Evolutionary conservation across 129 eudicot genomes (phyloP).

Genomic region (Flaveria brownii): DNA sequence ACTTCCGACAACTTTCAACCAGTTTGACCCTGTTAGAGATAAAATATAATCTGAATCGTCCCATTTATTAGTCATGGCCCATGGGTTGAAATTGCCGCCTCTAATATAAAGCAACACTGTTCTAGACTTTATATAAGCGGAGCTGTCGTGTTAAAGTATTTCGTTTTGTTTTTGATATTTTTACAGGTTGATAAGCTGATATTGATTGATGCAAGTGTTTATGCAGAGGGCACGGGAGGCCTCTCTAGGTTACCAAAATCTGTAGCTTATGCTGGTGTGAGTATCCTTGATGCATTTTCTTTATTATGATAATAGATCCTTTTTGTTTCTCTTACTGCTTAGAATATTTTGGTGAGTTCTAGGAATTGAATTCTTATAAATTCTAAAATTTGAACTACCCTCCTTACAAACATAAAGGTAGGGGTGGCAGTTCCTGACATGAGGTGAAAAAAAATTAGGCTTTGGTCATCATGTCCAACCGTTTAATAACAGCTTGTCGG

Average conservation of each 20-base stretch:
- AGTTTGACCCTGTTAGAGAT: background rate
- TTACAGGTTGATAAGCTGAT: slow-evolving; percentile 86
- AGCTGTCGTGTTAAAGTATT: slow-evolving; percentile 2
- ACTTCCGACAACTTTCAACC: background rate
- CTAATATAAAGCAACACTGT: background rate
- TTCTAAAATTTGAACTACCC: background rate
- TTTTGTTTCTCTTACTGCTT: background rate
- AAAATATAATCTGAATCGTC: background rate
- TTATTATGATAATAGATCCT: background rate
- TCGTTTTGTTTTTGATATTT: background rate
- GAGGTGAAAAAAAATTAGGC: background rate
- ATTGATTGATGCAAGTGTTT: slow-evolving; percentile 91
- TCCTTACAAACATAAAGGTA: background rate
- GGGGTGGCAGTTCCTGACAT: background rate
- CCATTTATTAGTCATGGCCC: background rate
- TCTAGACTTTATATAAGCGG: background rate
- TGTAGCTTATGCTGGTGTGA: slow-evolving; percentile 77
- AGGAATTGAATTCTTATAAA: background rate
- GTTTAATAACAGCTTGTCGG: background rate
- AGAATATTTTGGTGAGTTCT: background rate
- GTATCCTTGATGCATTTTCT: slow-evolving; percentile 33
- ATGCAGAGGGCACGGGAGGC: slow-evolving; percentile 86
- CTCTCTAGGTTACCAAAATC: slow-evolving; percentile 68
- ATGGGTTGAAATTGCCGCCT: background rate
- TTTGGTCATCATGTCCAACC: background rate